Base-by-base conservation (phyloP, 2,329 filamentous ascomycete species). In the Colletotrichum spaethianum region DNA sequence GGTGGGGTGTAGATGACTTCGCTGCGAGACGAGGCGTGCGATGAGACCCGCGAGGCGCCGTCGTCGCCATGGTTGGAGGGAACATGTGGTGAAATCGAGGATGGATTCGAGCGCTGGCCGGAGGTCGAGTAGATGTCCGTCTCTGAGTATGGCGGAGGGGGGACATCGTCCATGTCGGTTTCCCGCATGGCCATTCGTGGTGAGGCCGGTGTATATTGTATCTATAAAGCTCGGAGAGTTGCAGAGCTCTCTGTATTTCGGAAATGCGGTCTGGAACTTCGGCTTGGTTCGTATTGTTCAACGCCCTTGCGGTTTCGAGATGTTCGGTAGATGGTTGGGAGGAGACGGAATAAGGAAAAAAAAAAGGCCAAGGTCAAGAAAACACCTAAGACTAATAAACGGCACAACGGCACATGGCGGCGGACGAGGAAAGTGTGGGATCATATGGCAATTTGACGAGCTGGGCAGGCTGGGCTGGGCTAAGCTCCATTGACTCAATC, bases 111-210 rank as follows among this genome's bases (percentile, higher is more conserved):
- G 38, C 23, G 56, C 46, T 75, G 76, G 38, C 81, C 81, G 4
- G 86, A 80, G 61, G 77, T 82, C 18, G 87, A 89, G 80, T 85
- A 88, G 46, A 88, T 84, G 77, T 90, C 88, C 20, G 86, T 89
- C 78, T 89, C 88, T 48, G 85, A 85, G 75, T 91, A 91, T 7
- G 89, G 89, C 5, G 88, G 88, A 52, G 88, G 88, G 26, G 88
- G 86, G 9, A 79, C 77, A 70, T 87, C 82, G 67, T 83, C 80
- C 40, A 79, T 38, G 38, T 74, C 61, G 36, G 42, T 46, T 33
- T 61, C 57, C 63, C 66, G 52, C 65, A 70, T 72, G 52, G 65
- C 66, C 66, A 72, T 72, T 55, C 65, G 60, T 20, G 53, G 16
- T 31, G 38, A 42, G 20, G 20, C 23, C 26, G 23, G 56, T 28